phyloP scores from a whole-genome alignment of 2,329 filamentous ascomycete genomes.

The Trichophyton mentagrophytes region DNA sequence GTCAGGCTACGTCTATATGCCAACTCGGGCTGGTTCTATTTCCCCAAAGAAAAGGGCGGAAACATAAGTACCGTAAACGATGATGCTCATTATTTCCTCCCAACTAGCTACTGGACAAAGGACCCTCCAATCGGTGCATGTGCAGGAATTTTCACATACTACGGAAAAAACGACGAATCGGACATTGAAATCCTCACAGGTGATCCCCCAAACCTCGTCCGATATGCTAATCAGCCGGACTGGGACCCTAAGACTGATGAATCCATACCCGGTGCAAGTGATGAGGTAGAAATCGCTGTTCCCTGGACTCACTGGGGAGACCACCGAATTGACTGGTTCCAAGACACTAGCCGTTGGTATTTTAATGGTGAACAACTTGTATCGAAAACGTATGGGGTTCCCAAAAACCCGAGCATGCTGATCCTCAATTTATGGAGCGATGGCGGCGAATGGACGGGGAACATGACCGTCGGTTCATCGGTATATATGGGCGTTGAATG shows the following conservation, averaged over 20 bases:
- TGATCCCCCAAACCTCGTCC: constrained; percentile 32
- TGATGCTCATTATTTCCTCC: neutral
- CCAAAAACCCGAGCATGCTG: constrained; percentile 25
- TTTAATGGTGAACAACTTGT: constrained; percentile 22
- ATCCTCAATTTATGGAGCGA: constrained; percentile 34
- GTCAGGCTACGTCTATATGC: constrained; percentile 33
- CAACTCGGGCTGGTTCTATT: neutral
- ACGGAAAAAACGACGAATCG: constrained; percentile 35
- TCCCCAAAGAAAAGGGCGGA: neutral
- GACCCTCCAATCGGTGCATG: constrained; percentile 36
- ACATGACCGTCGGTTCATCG: constrained; percentile 26
- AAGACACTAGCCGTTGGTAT: constrained; percentile 26
- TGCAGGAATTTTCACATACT: constrained; percentile 41
- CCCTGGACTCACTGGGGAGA: constrained; percentile 31
- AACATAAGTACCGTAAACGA: neutral
- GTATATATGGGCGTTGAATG: constrained; percentile 31
- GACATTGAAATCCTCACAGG: constrained; percentile 43
- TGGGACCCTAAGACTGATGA: constrained; percentile 25
- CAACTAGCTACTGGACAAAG: constrained; percentile 5
- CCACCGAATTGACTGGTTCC: constrained; percentile 32
- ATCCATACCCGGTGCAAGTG: constrained; percentile 24
- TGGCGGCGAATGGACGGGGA: constrained; percentile 31
- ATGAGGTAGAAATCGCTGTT: constrained; percentile 19
- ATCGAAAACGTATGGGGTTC: constrained; percentile 26
- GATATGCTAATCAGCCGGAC: constrained; percentile 33